Base-by-base conservation (phyloP, 345 rosid genomes). In the Lumnitzera littorea region DNA sequence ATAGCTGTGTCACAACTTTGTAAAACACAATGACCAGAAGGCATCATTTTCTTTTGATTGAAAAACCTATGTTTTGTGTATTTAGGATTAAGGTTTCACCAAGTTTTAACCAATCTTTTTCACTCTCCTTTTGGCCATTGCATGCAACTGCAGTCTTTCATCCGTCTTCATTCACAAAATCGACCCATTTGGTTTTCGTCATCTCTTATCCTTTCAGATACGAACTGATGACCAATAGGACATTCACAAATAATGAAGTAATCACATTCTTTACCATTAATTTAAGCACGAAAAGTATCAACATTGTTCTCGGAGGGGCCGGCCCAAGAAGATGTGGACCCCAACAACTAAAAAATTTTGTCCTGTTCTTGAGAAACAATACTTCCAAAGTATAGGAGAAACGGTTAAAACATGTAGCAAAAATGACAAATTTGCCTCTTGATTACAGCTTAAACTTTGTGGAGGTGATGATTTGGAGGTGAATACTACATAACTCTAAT, bases 261-360 rank as follows among this genome's bases (percentile, higher is more conserved):
- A 63, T 52, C 46, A 54, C 46, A 29, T 53, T 49, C 41, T 50
- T 46, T 55, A 50, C 16, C 56, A 47, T 60, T 67, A 9, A 4
- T 55, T 55, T 36, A 51, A 58, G 24, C 61, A 56, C 62, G 55
- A 51, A 51, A 53, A 54, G 24, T 48, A 51, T 36, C 43, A 48
- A 52, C 29, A 51, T 57, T 60, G 43, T 7, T 36, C 43, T 47
- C 51, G 67, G 56, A 29, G 52, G 70, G 77, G 81, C 74, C 88
- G 76, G 82, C 81, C 71, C 80, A 51, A 64, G 48, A 36, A 27
- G 49, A 50, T 61, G 62, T 61, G 69, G 74, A 48, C 49, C 72
- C 68, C 43, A 49, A 14, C 53, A 51, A 24, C 51, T 16, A 36
- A 36, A 55, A 50, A 55, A 50, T 1, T 12, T 66, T 78, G 84